Evolutionary conservation across 257 asterid genomes (phyloP).

Genomic region (Salvia rosmarinus): DNA sequence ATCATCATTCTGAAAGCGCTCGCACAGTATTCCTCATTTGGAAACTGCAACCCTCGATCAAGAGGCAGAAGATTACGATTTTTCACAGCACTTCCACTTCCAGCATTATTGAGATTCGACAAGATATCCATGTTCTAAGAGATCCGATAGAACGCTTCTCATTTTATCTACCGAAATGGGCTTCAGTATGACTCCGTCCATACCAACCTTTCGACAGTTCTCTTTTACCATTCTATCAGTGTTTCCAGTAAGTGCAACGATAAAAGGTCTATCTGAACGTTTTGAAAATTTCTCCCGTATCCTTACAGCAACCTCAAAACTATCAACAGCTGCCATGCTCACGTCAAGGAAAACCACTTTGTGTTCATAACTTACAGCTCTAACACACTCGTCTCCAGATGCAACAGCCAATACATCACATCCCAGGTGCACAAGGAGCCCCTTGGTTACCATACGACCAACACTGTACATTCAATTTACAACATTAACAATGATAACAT

Average conservation of each 20-base stretch:
- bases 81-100: background rate
- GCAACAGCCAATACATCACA: slow-evolving; percentile 75
- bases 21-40: background rate
- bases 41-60: background rate
- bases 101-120: slow-evolving; percentile 49
- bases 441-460: slow-evolving; percentile 85
- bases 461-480: slow-evolving; percentile 52
- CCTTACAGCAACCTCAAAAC: slow-evolving; percentile 62
- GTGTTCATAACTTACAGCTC: slow-evolving; percentile 67
- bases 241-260: slow-evolving; percentile 74
- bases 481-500: background rate
- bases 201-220: slow-evolving; percentile 79
- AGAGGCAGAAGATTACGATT: background rate
- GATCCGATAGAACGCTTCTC: slow-evolving; percentile 77
- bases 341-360: slow-evolving; percentile 72
- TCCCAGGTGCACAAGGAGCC: slow-evolving; percentile 83
- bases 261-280: slow-evolving; percentile 61
- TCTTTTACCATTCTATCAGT: slow-evolving; percentile 69
- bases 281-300: slow-evolving; percentile 75
- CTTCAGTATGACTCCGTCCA: slow-evolving; percentile 78
- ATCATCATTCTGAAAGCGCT: background rate
- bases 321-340: slow-evolving; percentile 59
- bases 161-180: slow-evolving; percentile 88
- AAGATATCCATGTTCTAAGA: slow-evolving; percentile 69
- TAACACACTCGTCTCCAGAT: slow-evolving; percentile 80